Conservation (phyloP, 306 rosid genomes). For the Quercus rubra region DNA sequence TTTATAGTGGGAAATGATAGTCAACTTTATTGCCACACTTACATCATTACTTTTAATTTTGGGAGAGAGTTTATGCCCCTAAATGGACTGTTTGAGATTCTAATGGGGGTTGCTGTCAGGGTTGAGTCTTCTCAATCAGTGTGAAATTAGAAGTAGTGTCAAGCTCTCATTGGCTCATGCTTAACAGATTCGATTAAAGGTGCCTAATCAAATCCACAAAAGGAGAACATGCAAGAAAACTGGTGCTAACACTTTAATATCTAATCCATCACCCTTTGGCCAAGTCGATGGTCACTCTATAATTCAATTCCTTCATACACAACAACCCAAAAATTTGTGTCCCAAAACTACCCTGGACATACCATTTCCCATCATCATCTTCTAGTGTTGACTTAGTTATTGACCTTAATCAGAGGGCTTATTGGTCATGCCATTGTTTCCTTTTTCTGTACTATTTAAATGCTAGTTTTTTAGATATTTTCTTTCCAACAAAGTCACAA, state of each 20-base stretch:
- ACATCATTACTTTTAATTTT: constrained; percentile 52
- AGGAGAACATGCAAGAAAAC: constrained; percentile 4
- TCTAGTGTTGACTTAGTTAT: not conserved
- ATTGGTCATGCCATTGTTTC: no score
- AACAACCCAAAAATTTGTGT: constrained; percentile 18
- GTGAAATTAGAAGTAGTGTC: constrained; percentile 24
- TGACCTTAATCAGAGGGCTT: no score
- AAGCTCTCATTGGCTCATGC: constrained; percentile 13
- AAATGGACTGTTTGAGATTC: constrained; percentile 48
- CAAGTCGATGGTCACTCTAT: constrained; percentile 14
- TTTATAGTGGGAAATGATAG: constrained; percentile 73
- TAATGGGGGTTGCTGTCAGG: constrained; percentile 23
- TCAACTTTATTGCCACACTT: constrained; percentile 60
- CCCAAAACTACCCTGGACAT: constrained; percentile 11
- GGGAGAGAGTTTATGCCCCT: constrained; percentile 53
- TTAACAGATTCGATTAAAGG: constrained; percentile 35
- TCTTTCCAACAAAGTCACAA: no score
- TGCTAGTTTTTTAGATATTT: no score
- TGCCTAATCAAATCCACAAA: constrained; percentile 48
- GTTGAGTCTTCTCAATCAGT: constrained; percentile 39
- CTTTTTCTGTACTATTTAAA: no score
- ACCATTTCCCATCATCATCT: constrained; percentile 15
- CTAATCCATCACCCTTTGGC: constrained; percentile 30
- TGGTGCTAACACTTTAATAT: constrained; percentile 26
- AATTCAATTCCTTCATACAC: constrained; percentile 8